Percentiles rank a stretch among this genome's conserved stretches.
phyloP scores from a whole-genome alignment of 225 moss, liverwort and hornwort genomes.

The Ulota crispa region DNA sequence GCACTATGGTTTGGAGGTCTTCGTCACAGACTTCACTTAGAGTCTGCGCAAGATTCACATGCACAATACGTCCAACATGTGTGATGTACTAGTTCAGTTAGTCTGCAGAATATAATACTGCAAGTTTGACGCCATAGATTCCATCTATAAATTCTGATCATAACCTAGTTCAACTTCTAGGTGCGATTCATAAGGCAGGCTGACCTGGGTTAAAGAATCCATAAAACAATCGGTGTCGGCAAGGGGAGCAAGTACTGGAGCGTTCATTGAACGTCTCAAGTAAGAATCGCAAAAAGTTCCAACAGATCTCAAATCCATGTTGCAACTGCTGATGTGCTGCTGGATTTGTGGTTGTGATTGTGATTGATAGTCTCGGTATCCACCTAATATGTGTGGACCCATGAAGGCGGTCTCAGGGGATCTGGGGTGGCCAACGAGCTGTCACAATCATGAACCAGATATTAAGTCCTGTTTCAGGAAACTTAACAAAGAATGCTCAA shows the following conservation, averaged over 20 bases:
- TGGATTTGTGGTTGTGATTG: conserved; percentile 33
- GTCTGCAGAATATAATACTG: background rate
- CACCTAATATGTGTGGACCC: conserved; percentile 24
- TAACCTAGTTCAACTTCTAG: background rate
- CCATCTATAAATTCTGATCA: background rate
- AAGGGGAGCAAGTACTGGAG: conserved; percentile 11
- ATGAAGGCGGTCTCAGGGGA: conserved; percentile 40
- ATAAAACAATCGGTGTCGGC: conserved; percentile 20
- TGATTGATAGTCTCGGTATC: conserved; percentile 31
- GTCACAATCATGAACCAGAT: background rate
- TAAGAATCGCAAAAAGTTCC: conserved; percentile 34
- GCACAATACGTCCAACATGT: background rate
- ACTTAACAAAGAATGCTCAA: background rate
- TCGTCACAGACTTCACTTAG: conserved; percentile 53
- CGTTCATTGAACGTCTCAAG: conserved; percentile 20
- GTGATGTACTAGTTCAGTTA: too few relatives aligned
- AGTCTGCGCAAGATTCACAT: conserved; percentile 35
- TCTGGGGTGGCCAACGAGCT: conserved; percentile 29
- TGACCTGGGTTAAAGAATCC: conserved; percentile 38
- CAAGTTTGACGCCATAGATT: background rate
- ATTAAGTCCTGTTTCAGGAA: background rate
- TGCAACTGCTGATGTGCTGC: conserved; percentile 30
- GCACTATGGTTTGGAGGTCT: conserved; percentile 76
- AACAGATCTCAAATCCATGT: conserved; percentile 39
- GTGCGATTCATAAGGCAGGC: background rate